Evolutionary conservation across 2,329 filamentous ascomycete species (phyloP).

Genomic region (Colletotrichum horii): DNA sequence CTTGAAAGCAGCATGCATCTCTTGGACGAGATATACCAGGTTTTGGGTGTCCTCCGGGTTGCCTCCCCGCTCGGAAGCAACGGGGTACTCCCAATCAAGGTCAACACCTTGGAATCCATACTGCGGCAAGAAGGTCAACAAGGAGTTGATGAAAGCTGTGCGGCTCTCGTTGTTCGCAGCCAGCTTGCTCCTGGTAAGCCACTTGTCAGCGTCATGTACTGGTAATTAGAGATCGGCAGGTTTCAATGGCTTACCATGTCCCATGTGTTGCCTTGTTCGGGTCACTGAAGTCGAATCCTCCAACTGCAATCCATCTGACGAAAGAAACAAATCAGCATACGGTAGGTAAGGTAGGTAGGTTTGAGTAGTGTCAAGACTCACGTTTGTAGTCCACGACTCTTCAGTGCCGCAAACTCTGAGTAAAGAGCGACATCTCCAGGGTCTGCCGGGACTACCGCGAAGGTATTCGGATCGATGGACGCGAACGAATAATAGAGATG

Average conservation of each 20-base stretch:
- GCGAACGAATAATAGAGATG: constrained; percentile 44
- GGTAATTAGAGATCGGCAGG: too few relatives aligned
- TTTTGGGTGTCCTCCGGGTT: constrained; percentile 39
- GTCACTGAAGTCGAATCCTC: constrained; percentile 33
- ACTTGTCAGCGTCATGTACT: too few relatives aligned
- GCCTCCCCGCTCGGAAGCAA: constrained; percentile 36
- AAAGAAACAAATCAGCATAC: too few relatives aligned
- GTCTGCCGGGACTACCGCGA: neutral
- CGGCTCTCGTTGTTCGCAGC: constrained; percentile 26
- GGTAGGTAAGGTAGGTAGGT: constrained; percentile 21
- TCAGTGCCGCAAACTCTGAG: constrained; percentile 29
- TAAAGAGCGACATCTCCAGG: constrained; percentile 19
- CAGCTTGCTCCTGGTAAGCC: constrained; percentile 27
- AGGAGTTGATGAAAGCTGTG: constrained; percentile 40
- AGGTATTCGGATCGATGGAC: constrained; percentile 37
- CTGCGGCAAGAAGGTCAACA: constrained; percentile 34
- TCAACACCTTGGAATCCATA: constrained; percentile 49
- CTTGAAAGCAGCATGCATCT: constrained; percentile 35
- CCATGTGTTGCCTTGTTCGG: neutral
- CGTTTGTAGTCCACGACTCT: too few relatives aligned
- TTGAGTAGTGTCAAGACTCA: constrained; percentile 27
- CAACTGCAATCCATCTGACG: constrained; percentile 30
- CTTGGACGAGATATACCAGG: constrained; percentile 35
- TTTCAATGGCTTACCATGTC: constrained; percentile 7
- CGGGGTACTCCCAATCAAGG: constrained; percentile 53